A percentile compares a stretch with the other conserved stretches of the same genome.
phyloP scores from a whole-genome alignment of 306 rosid species.

The Gynostemma pentaphyllum region DNA sequence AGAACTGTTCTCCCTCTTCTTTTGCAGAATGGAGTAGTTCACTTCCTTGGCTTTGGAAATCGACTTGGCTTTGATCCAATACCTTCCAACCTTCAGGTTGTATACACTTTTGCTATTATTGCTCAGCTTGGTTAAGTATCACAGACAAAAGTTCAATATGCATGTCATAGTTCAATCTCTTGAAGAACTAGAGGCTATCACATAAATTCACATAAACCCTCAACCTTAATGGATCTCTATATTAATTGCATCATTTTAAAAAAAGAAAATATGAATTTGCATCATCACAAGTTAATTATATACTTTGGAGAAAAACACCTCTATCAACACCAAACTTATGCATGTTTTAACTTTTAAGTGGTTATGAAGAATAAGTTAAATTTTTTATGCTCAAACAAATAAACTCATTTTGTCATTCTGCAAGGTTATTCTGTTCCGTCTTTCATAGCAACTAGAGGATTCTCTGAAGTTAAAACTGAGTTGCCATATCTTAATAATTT shows the following conservation, averaged over 20 bases:
- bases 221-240: background rate
- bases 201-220: background rate
- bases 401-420: background rate
- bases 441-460: background rate
- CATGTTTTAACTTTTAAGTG: background rate
- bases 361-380: background rate
- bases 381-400: background rate
- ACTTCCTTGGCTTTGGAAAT: slow-evolving; percentile 84
- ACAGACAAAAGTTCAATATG: background rate
- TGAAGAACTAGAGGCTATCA: background rate
- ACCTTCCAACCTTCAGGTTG: slow-evolving; percentile 75
- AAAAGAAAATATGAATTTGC: too few species aligned
- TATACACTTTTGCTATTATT: slow-evolving; percentile 9
- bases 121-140: background rate
- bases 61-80: slow-evolving; percentile 91
- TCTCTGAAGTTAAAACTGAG: background rate
- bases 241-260: too few species aligned
- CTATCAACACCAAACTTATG: background rate
- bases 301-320: background rate
- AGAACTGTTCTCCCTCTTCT: slow-evolving; percentile 61
- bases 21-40: slow-evolving; percentile 53
- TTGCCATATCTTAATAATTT: background rate
- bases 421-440: background rate
- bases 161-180: background rate
- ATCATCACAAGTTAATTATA: background rate